Evolutionary conservation across 768 basidiomycete species (phyloP), one percentile per base, ranked within the genome.

Genomic region (Lentinula aciculospora): DNA sequence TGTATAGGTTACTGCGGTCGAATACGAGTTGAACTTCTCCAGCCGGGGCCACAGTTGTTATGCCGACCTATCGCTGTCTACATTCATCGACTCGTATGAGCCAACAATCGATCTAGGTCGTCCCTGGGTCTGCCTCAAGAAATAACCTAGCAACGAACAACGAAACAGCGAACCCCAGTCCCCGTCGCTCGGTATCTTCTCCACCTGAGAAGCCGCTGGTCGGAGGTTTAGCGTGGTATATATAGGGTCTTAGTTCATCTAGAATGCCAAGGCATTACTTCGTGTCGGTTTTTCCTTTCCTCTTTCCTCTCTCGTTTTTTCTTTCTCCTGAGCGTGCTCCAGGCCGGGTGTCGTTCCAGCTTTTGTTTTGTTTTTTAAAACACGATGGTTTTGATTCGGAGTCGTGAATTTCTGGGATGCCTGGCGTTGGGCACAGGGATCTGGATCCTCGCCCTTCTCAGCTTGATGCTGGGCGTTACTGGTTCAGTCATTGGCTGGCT

Each of bases 401-500:
- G 62, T 51, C 61, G 62, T 37, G 39, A 40, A 25, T 67, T 67
- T 57, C 48, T 65, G 28, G 58, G 60, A 27, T 65, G 66, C 31
- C 12, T 65, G 19, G 27, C 63, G 27, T 61, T 67, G 25, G 45
- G 53, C 19, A 59, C 53, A 15, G 66, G 60, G 9, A 63, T 64
- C 12, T 65, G 62, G 56, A 55, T 65, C 19, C 61, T 67, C 39
- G 59, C 61, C 36, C 46, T 65, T 34, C 19, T 62, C 10, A 60
- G 60, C 23, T 53, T 65, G 34, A 48, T 64, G 42, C 40, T 65
- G 12, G 55, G 60, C 28, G 63, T 56, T 13, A 29, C 58, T 12
- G 66, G 61, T 3, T 60, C 63, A n/a, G 60, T 58, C 17, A 63
- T 61, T 37, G 60, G 63, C 28, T 67, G 66, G 66, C 21, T 63